Percentiles rank a stretch among this genome's conserved stretches.
Conservation (phyloP, 208 protist genomes). For the Paratrypanosoma confusum region DNA sequence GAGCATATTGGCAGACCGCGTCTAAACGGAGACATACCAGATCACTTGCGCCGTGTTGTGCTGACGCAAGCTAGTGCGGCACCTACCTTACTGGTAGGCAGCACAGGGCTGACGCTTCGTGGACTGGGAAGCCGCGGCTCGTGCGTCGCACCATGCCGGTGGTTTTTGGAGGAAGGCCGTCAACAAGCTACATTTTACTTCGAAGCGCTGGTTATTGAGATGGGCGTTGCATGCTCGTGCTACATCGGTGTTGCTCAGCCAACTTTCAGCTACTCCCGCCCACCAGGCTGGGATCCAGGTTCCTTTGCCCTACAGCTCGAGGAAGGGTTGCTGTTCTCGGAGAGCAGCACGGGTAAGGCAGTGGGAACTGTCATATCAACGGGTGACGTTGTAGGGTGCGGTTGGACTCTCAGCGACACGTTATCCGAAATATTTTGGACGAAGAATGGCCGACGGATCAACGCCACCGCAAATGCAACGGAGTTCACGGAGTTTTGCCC, state of each 20-base stretch:
- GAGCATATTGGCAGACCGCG: constrained; percentile 10
- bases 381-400: constrained; percentile 83
- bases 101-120: constrained; percentile 36
- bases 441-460: constrained; percentile 59
- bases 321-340: constrained; percentile 60
- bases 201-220: constrained; percentile 74
- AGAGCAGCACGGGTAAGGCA: constrained; percentile 22
- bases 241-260: constrained; percentile 65
- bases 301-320: constrained; percentile 67
- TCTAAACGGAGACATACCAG: constrained; percentile 47
- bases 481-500: constrained; percentile 31
- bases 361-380: constrained; percentile 50
- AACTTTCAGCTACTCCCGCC: constrained; percentile 69
- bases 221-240: constrained; percentile 34
- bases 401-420: constrained; percentile 41
- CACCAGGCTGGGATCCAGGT: constrained; percentile 65
- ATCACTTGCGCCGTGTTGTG: constrained; percentile 22
- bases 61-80: constrained; percentile 26
- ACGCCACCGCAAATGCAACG: constrained; percentile 13
- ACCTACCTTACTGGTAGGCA: constrained; percentile 34
- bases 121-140: constrained; percentile 45
- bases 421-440: constrained; percentile 84
- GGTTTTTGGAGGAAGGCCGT: constrained; percentile 7
- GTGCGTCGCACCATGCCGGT: constrained; percentile 51
- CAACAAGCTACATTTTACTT: constrained; percentile 51